These are phyloP conservation scores for Phytopythium kandeliae DNA, from an alignment of 352 stramenopile genomes.

Conservation along the genomic window DNA sequence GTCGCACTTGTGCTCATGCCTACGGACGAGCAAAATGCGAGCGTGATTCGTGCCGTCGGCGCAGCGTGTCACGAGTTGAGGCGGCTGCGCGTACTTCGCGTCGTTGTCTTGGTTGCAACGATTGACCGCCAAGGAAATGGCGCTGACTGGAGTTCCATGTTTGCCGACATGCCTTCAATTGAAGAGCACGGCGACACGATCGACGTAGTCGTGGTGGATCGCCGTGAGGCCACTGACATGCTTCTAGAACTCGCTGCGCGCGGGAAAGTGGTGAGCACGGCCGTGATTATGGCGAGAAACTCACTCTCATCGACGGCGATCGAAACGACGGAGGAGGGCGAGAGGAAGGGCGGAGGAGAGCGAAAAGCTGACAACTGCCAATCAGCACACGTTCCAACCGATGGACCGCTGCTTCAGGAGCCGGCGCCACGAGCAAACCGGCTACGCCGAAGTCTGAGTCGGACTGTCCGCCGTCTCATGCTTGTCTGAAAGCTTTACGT, in stretches of 20 bases:
- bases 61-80: conserved; percentile 39
- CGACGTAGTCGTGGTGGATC: conserved; percentile 57
- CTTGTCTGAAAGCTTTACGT: conserved; percentile 31
- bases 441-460: conserved; percentile 24
- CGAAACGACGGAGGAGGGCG: conserved; percentile 5
- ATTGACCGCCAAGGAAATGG: conserved; percentile 12
- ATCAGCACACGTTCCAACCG: neutral
- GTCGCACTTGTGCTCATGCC: conserved; percentile 62
- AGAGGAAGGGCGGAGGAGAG: neutral
- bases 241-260: conserved; percentile 56
- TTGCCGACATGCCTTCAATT: conserved; percentile 44
- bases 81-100: conserved; percentile 40
- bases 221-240: conserved; percentile 57
- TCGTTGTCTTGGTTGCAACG: conserved; percentile 47
- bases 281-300: conserved; percentile 15
- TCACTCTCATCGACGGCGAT: conserved; percentile 10
- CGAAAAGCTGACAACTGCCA: neutral
- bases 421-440: neutral
- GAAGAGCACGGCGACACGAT: conserved; percentile 59
- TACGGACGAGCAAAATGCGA: conserved; percentile 44
- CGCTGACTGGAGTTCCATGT: conserved; percentile 31
- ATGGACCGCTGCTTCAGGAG: conserved; percentile 2
- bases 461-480: conserved; percentile 44
- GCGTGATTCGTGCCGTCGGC: conserved; percentile 44
- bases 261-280: conserved; percentile 56